phyloP scores from a whole-genome alignment of 1,284 basidiomycete species.

The Exsudoporus floridanus region DNA sequence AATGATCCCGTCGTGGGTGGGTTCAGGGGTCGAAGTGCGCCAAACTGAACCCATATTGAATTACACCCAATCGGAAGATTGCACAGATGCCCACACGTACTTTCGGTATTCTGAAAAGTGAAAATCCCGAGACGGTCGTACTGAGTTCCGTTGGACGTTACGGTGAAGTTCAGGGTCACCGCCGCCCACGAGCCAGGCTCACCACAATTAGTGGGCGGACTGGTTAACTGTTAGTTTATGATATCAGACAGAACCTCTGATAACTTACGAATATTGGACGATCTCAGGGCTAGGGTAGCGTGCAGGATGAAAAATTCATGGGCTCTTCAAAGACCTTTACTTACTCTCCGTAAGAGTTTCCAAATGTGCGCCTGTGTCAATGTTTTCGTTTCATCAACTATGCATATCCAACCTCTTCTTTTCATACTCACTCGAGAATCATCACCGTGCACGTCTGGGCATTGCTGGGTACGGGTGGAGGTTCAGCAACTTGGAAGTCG shows the following conservation, averaged over 20 bases:
- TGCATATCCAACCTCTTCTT: background rate
- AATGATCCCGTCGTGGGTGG: constrained; percentile 66
- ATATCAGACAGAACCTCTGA: background rate
- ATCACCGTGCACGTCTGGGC: constrained; percentile 61
- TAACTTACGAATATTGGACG: constrained; percentile 58
- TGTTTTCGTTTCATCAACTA: background rate
- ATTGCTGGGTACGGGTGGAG: constrained; percentile 59
- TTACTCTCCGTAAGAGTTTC: constrained; percentile 66
- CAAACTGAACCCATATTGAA: constrained; percentile 48
- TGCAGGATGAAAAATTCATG: constrained; percentile 5
- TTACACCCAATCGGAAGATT: background rate
- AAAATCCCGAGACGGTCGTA: constrained; percentile 73
- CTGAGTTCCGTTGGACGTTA: constrained; percentile 77
- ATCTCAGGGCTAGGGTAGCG: constrained; percentile 54
- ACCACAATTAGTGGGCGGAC: constrained; percentile 75
- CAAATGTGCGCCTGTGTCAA: constrained; percentile 60
- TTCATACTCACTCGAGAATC: constrained; percentile 57
- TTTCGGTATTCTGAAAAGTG: constrained; percentile 74
- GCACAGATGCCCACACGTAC: constrained; percentile 39
- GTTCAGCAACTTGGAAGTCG: constrained; percentile 73
- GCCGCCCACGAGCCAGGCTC: constrained; percentile 70
- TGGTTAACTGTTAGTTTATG: constrained; percentile 24
- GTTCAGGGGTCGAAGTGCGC: constrained; percentile 79
- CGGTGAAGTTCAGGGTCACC: constrained; percentile 71
- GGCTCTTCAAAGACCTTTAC: constrained; percentile 23